Base-by-base conservation (phyloP, 208 protist species). In the Trichomonas tenax region DNA sequence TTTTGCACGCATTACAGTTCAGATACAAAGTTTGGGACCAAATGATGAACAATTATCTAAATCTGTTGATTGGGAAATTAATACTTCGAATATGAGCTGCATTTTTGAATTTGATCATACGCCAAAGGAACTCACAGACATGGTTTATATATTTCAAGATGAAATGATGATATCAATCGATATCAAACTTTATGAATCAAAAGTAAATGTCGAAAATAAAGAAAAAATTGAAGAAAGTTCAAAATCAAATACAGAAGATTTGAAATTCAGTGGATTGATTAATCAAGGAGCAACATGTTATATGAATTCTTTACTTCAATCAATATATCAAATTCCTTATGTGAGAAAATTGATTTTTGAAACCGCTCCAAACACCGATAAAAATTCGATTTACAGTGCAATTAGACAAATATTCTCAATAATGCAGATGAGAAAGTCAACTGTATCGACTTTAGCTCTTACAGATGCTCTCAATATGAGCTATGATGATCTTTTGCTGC, bases 211-310 rank as follows among this genome's bases (percentile, higher is more conserved):
- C 15, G 58, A 72, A 17, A 72, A 17, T 72, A 17, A 72, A 72
- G 58, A 72, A 72, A 72, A 72, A 72, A 72, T 6, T 31, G 58
- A 72, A 72, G 26, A 72, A n/a, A n/a, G 21, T n/a, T 31, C 11
- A 72, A n/a, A 72, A 72, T 17, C 26, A 31, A 15, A 58, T n/a
- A 84, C 36, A 84, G 97, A 97, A 96, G 96, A 96, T 58, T 98
- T 97, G 2, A 97, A 97, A 26, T 98, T 95, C 96, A 98, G 98
- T 21, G 98, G 98, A 46, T 96, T 98, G n/a, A 96, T 97, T 82
- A 98, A 98, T 96, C 98, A 98, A 97, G 98, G 98, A 36, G 98
- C 98, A 31, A 99, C 98, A 48, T 99, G 98, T 97, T 99, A 99
- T 97, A 98, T 99, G 97, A 99, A 99, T 97, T 98, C 97, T 8